Conservation (phyloP, 2,329 filamentous ascomycete genomes). For the Fusarium sp. region DNA sequence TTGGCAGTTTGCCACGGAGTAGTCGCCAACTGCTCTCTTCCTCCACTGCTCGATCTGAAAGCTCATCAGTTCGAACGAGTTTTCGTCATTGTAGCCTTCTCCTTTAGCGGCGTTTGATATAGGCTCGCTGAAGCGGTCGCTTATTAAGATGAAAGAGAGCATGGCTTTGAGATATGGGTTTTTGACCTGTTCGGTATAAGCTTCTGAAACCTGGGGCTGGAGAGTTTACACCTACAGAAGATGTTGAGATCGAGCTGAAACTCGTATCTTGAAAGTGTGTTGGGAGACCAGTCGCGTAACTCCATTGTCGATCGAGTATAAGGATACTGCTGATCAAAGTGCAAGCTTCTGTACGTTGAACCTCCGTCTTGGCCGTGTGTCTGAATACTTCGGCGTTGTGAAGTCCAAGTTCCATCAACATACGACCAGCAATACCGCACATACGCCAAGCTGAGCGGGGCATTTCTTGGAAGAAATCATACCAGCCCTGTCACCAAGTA, state of each 20-base stretch:
- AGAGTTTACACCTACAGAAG: neutral
- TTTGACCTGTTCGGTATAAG: neutral
- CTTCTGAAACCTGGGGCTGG: rapidly evolving
- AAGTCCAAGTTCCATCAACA: conserved; percentile 44
- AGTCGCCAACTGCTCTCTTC: conserved; percentile 36
- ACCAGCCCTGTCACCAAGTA: conserved; percentile 13
- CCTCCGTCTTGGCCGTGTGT: conserved; percentile 22
- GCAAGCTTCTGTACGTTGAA: conserved; percentile 11
- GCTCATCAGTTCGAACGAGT: conserved; percentile 44
- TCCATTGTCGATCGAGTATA: conserved; percentile 22
- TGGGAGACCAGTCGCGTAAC: conserved; percentile 22
- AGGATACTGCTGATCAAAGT: conserved; percentile 23
- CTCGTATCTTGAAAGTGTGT: conserved; percentile 29
- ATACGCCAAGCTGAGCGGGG: conserved; percentile 43
- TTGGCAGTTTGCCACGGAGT: conserved; percentile 8
- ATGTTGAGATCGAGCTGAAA: conserved; percentile 25
- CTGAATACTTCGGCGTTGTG: conserved; percentile 42
- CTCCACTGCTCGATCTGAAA: conserved; percentile 47
- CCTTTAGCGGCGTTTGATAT: conserved; percentile 20
- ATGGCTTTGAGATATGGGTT: conserved; percentile 26
- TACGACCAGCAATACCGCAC: conserved; percentile 43
- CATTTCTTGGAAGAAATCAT: conserved; percentile 42
- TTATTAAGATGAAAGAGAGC: conserved; percentile 30
- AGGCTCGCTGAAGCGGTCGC: conserved; percentile 24
- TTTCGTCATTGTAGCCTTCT: conserved; percentile 39